Evolutionary conservation across 2,329 filamentous ascomycete genomes (phyloP), one percentile per base, ranked within the genome.

Genomic region (Corinectria fuckeliana): DNA sequence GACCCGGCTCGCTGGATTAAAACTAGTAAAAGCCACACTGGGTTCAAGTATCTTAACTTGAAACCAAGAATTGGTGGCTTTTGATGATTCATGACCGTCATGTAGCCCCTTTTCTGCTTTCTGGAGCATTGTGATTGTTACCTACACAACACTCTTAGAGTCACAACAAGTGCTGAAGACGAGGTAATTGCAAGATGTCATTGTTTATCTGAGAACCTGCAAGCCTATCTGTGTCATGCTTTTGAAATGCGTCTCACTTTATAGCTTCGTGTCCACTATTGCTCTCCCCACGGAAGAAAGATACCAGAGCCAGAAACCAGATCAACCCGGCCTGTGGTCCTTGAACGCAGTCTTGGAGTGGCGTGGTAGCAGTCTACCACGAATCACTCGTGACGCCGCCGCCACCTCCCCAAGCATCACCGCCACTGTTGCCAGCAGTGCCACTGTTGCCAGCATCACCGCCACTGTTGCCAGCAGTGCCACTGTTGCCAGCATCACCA

Each of bases 401-500:
- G 32, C 16, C 50, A n/a, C 14, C 42, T 2, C 58, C 61, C 60
- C 63, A 66, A n/a, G 49, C 50, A 32, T 56, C 47, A 20, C 44
- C 57, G 10, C 53, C 59, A 30, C 28, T 38, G 14, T 21, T 18
- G 21, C 50, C 32, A 48, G 56, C 47, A 20, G n/a, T n/a, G n/a
- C n/a, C n/a, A n/a, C n/a, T n/a, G n/a, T n/a, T n/a, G n/a, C n/a
- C n/a, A n/a, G n/a, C n/a, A n/a, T n/a, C n/a, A n/a, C 55, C 53
- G 11, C 32, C 49, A 21, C 4, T 34, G 18, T 23, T 48, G n/a
- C 34, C 50, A 58, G 49, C 30, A 25, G 51, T 49, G 49, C 25
- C 61, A 10, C 41, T 66, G 10, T 66, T 71, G 21, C 32, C 62
- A 21, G 62, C 58, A 42, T 48, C 53, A 11, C 58, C 62, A 25